A percentile compares a stretch with the other conserved stretches of the same genome.
Conservation (phyloP, 2,329 filamentous ascomycete species). For the Trichoderma sp. region DNA sequence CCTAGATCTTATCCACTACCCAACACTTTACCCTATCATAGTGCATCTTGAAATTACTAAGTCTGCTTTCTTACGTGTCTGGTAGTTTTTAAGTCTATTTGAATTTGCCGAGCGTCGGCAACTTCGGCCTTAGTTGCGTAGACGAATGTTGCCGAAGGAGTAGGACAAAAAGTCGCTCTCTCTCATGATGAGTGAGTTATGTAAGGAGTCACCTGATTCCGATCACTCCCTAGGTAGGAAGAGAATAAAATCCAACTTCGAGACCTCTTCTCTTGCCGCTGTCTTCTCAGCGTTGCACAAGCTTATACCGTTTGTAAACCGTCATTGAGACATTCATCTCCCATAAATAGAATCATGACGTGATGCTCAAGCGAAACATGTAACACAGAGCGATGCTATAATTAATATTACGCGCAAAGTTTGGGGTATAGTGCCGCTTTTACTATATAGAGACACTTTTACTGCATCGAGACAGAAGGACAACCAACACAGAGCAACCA, state of each 20-base stretch:
- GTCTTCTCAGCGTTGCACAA: background rate
- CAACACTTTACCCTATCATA: background rate
- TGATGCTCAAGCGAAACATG: background rate
- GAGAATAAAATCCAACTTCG: background rate
- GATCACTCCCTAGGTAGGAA: background rate
- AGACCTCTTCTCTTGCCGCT: background rate
- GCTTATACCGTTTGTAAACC: background rate
- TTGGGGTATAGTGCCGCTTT: background rate
- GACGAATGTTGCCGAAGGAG: background rate
- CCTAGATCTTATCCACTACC: background rate
- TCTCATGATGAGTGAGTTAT: background rate
- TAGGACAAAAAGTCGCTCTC: background rate
- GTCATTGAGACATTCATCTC: background rate
- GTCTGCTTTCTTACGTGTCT: background rate
- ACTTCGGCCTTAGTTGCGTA: background rate
- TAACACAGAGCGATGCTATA: background rate
- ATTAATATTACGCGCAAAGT: background rate
- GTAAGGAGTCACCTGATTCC: background rate
- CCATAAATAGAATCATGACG: constrained; percentile 11
- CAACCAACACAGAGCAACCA: background rate
- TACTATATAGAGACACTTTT: background rate
- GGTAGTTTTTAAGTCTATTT: background rate
- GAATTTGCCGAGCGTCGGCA: background rate
- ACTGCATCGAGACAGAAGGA: background rate
- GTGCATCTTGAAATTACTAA: background rate